Base-by-base conservation (phyloP, 495 filamentous ascomycete species). In the Staphylotrichum longicolle region DNA sequence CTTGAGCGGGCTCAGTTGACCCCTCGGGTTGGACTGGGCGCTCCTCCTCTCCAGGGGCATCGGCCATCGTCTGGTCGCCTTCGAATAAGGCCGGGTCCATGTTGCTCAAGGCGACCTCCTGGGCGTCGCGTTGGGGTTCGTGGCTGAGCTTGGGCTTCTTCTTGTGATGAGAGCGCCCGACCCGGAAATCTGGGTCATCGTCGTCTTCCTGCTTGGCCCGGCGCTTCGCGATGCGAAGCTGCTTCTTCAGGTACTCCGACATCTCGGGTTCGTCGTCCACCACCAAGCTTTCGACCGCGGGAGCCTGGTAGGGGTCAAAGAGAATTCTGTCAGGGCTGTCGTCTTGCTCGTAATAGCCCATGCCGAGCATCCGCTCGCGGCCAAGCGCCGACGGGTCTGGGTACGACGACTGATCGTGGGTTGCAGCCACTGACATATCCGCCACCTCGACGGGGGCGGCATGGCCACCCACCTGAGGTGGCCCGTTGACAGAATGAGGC, bases 291-390 rank as follows among this genome's bases (percentile, higher is more conserved):
- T 80, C 79, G 2, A 70, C 70, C 33, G 75, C 63, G 7, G 78
- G 79, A 42, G 66, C 63, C 63, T 81, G 77, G 61, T 80, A 81
- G 32, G 75, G 73, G 47, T 81, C 78, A 54, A 81, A 81, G 6
- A 81, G 58, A 66, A 81, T 81, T 62, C 61, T 77, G 61, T 81
- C 79, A 7, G 77, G 67, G 55, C 74, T 78, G 60, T 80, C 79
- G 54, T 80, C 79, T 64, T 82, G 80, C 50, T 82, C 72, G 63
- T 82, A 84, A 67, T 81, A 82, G 27, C 80, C 80, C 69, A 79
- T 75, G 30, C 81, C 82, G 65, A 83, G 75, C 75, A 80, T 80
- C 10, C 78, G 71, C 46, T 76, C 75, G n/a, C 72, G 68, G 33
- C 70, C 70, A 6, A 78, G 65, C 39, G 70, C 62, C 12, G 77